These are phyloP conservation scores for Fusarium decemcellulare DNA, from an alignment of 2,329 filamentous ascomycete genomes.

Conservation along the genomic window DNA sequence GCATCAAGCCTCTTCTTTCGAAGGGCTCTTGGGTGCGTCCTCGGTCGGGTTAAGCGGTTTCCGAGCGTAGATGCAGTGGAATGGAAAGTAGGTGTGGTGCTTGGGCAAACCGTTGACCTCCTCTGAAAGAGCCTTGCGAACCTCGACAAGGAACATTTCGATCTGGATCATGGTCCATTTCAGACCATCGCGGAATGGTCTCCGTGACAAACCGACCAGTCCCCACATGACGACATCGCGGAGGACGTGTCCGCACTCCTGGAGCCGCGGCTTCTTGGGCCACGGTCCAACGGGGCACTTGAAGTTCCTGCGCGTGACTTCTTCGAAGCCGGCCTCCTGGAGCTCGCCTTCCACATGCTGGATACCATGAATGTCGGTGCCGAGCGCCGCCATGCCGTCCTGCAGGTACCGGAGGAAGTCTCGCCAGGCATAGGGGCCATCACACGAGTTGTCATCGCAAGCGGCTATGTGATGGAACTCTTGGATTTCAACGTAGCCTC, in stretches of 20 bases:
- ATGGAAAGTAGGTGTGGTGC: slow-evolving; percentile 58
- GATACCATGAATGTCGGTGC: slow-evolving; percentile 60
- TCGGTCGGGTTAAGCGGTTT: slow-evolving; percentile 50
- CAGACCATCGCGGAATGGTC: slow-evolving; percentile 57
- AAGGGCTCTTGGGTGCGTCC: not conserved
- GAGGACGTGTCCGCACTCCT: slow-evolving; percentile 62
- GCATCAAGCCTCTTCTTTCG: not conserved
- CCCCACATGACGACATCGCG: slow-evolving; percentile 59
- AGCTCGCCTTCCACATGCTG: slow-evolving; percentile 54
- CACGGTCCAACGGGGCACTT: slow-evolving; percentile 66
- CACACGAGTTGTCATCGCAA: slow-evolving; percentile 62
- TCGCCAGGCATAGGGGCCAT: slow-evolving; percentile 61
- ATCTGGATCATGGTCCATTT: slow-evolving; percentile 58
- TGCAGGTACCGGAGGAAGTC: slow-evolving; percentile 61
- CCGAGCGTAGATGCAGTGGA: slow-evolving; percentile 55
- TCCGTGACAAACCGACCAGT: slow-evolving; percentile 55
- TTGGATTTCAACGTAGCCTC: slow-evolving; percentile 65
- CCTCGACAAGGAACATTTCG: slow-evolving; percentile 60
- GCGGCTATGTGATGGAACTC: slow-evolving; percentile 59
- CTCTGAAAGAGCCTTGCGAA: slow-evolving; percentile 56
- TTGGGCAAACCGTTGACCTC: slow-evolving; percentile 51
- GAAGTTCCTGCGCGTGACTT: slow-evolving; percentile 56
- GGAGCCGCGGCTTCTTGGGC: slow-evolving; percentile 59
- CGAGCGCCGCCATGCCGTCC: slow-evolving; percentile 57
- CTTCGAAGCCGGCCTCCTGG: slow-evolving; percentile 57